Evolutionary conservation across 2,329 filamentous ascomycete species (phyloP), one percentile per base, ranked within the genome.

Genomic region (Dothidotthia symphoricarpi): DNA sequence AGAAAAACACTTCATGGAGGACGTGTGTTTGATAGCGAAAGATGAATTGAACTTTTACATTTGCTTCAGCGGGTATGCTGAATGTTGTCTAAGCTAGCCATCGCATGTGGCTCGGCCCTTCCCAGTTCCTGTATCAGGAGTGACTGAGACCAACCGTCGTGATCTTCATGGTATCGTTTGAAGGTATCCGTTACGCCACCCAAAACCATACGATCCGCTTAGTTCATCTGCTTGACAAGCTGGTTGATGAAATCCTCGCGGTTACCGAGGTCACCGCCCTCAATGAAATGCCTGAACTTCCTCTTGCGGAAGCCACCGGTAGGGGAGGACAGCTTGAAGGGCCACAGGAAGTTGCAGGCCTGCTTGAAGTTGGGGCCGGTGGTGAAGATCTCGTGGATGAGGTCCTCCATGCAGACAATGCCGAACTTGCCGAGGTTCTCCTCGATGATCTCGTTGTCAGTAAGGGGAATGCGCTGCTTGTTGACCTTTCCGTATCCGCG

Each of bases 251-350:
- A 85, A 68, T 96, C 88, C 82, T 98, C 93, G 60, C 93, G 87
- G 85, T 98, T 97, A 73, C 93, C 93, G 63, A 94, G 80, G 75
- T 98, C 93, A 85, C 93, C 93, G 76, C 91, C 93, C 82, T 96
- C 87, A 57, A 97, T 89, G 81, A 88, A 97, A 82, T 97, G 90
- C 81, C 88, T 93, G 86, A 97, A 97, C 82, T 97, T 98, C 76
- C 93, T 82, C 64, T 86, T 74, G 63, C 86, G 85, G 88, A 97
- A 98, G 58, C 93, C 93, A 74, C 93, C 93, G 64, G 77, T 97
- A 70, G 93, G 93, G 82, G 95, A 96, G 82, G 83, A 89, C 61
- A 98, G 86, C 88, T 98, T 97, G 86, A 98, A 98, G 72, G 93
- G 93, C 93, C 93, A 98, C 61, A 98, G 80, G 85, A 97, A 97